Percentiles rank a stretch among this genome's conserved stretches.
Conservation (phyloP, 176 grass and related monocot species). For the Leersia perrieri region DNA sequence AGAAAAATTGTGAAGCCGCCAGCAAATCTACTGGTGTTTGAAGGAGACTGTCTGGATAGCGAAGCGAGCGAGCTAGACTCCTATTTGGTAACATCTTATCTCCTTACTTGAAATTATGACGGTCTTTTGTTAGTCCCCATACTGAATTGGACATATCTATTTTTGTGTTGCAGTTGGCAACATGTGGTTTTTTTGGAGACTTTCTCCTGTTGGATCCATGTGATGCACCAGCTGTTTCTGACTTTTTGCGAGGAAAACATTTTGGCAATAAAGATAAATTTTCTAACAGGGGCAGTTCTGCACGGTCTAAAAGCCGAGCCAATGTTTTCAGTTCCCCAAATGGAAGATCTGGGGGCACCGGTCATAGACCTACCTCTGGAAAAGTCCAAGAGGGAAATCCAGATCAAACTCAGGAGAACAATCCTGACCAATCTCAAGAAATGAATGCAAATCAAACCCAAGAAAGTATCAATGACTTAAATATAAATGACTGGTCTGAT, state of each 20-base stretch:
- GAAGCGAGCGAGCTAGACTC: conserved; percentile 84
- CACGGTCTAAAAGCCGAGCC: conserved; percentile 43
- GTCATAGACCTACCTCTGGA: conserved; percentile 33
- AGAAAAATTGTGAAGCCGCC: conserved; percentile 62
- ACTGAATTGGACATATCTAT: conserved; percentile 36
- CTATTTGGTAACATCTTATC: conserved; percentile 71
- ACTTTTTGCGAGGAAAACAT: conserved; percentile 68
- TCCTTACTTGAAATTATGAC: conserved; percentile 26
- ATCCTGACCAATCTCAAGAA: conserved; percentile 25
- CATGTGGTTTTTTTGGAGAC: conserved; percentile 85
- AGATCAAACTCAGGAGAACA: conserved; percentile 7
- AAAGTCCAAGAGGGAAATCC: conserved; percentile 40
- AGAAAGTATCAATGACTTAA: conserved; percentile 36
- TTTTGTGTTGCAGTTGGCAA: conserved; percentile 73
- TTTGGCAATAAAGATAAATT: conserved; percentile 39
- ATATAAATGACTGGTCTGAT: conserved; percentile 33
- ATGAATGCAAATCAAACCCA: conserved; percentile 28
- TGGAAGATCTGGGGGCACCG: conserved; percentile 52
- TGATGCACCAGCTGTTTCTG: conserved; percentile 75
- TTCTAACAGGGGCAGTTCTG: conserved; percentile 27
- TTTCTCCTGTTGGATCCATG: conserved; percentile 83
- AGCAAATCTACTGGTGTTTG: conserved; percentile 92
- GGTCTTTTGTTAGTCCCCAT: conserved; percentile 9
- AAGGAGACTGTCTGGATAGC: conserved; percentile 88
- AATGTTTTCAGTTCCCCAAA: conserved; percentile 59